Evolutionary conservation across 169 alveolate species (phyloP), one percentile per base, ranked within the genome.

Genomic region (Plasmodium fragile): DNA sequence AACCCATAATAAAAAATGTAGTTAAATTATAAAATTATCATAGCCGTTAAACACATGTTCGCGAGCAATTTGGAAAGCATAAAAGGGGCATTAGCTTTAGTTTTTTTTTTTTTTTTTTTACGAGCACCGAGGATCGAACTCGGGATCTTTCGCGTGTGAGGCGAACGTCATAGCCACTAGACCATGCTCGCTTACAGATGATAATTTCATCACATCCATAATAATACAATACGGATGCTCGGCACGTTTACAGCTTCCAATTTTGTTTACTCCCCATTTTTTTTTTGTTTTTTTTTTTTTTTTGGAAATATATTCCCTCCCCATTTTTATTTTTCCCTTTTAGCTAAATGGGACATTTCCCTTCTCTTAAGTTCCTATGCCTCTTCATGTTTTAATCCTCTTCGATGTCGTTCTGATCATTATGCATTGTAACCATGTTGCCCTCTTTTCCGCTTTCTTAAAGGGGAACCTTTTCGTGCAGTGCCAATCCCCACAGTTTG

Each of bases 81-180:
- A 71, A 49, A 49, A 49, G 16, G 52, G n/a, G n/a, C n/a, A n/a
- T n/a, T n/a, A n/a, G n/a, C 45, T 3, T 0, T 8, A 3, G 2
- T 39, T 39, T 39, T 39, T 39, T 39, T 39, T 39, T 39, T 39
- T 39, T 39, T 18, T 65, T 22, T 65, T 65, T 10, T 97, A 97
- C 98, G 98, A 97, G 98, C 97, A 96, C 98, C 98, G 98, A 97
- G 98, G 98, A 94, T 97, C 98, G 98, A 97, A 97, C 98, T 97
- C 98, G 98, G 98, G 98, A 97, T 96, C 98, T 97, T 95, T 97
- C 97, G 98, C 98, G 98, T 97, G 98, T 97, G 94, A 97, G 97
- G 98, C 98, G 97, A 97, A 95, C 98, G 98, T 97, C 98, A 97
- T 97, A 97, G 97, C 98, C 98, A 97, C 98, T 97, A 97, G 98